Base-by-base conservation (phyloP, 139 green algal species). In the Ettlia oleoabundans region DNA sequence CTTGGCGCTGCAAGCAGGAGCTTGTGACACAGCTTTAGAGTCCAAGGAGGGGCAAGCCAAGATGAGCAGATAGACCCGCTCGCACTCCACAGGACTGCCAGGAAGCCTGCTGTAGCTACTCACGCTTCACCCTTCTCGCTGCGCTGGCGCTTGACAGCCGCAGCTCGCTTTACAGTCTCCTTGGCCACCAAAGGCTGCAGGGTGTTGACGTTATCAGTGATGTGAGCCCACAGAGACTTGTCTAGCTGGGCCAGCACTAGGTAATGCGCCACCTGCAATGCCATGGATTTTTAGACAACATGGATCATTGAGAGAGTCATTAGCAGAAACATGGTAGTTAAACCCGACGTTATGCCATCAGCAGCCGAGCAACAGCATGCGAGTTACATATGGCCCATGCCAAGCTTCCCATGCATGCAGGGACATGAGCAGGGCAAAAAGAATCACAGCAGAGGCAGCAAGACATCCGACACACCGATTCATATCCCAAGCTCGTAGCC, bases 191-290 rank as follows among this genome's bases (percentile, higher is more conserved):
- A 8, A 4, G 71, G 71, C 73, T 80, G 73, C 73, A 80, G 53
- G 53, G 24, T 55, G 51, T 69, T n/a, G 9, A 69, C 30, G 73
- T 80, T 80, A 52, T 68, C n/a, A 9, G 53, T 69, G 73, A 80
- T 80, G 26, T 80, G 18, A 10, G 53, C 53, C 52, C 37, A 30
- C 51, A 68, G 35, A 1, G 7, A 18, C 26, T 89, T 74, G 40
- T 72, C 84, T 35, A 94, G 66, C 63, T 90, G 76, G 19, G 91
- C 91, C 13, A 93, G 77, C 24, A 94, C 85, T 47, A 94, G 74
- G 84, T 94, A 94, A 65, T 94, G 91, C 9, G 91, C 88, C 38
- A 91, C 73, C 73, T 80, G 53, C 4, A 43, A 19, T 33, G 3
- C 26, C 62, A 30, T 15, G 62, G 26, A 30, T 22, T 30, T 33